phyloP scores from a whole-genome alignment of 257 asterid genomes.

The Linaria vulgaris region DNA sequence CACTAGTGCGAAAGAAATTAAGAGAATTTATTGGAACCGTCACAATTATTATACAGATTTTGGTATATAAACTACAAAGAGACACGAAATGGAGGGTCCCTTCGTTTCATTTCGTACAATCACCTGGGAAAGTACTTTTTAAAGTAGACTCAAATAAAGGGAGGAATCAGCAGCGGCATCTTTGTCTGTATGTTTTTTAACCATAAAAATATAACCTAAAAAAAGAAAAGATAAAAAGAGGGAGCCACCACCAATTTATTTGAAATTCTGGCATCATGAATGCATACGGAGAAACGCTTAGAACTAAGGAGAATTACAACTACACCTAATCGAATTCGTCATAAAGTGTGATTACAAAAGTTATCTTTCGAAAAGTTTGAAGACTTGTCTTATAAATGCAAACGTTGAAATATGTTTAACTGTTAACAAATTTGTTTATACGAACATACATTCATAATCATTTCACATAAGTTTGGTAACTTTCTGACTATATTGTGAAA shows the following conservation, averaged over 20 bases:
- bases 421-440: too few species aligned
- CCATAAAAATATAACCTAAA: constrained; percentile 8
- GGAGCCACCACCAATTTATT: constrained; percentile 6
- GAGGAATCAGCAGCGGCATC: constrained; percentile 11
- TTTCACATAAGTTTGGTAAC: too few species aligned
- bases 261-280: too few species aligned
- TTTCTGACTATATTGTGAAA: too few species aligned
- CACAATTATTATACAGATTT: neutral
- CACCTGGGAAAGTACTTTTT: neutral
- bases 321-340: too few species aligned
- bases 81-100: constrained; percentile 1
- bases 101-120: constrained; percentile 8
- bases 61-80: constrained; percentile 6
- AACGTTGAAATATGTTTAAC: too few species aligned
- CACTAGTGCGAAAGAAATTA: neutral
- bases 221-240: neutral
- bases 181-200: neutral
- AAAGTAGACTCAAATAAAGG: neutral
- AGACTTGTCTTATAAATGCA: too few species aligned
- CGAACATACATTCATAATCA: too few species aligned
- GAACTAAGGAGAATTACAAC: too few species aligned
- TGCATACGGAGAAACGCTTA: too few species aligned
- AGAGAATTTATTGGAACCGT: neutral
- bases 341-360: too few species aligned
- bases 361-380: too few species aligned